Conservation (phyloP, 176 grass and related monocot genomes). For the Juncus effusus region DNA sequence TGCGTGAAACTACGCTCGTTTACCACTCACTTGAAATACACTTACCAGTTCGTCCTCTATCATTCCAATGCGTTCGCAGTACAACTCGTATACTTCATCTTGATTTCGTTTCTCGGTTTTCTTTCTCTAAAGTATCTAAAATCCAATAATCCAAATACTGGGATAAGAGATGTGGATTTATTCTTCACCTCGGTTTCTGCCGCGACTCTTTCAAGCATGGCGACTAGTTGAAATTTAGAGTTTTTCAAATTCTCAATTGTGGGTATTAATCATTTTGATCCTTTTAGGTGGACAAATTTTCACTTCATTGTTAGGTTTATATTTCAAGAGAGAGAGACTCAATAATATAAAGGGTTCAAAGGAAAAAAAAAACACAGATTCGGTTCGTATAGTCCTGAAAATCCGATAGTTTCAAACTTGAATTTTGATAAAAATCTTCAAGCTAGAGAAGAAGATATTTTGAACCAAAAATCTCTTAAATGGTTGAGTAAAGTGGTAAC, state of each 20-base stretch:
- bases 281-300: constrained; percentile 56
- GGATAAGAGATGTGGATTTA: constrained; percentile 30
- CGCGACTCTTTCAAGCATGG: constrained; percentile 71
- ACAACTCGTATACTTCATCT: constrained; percentile 37
- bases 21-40: not conserved
- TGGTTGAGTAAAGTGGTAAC: constrained; percentile 28
- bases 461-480: constrained; percentile 3
- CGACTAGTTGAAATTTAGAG: constrained; percentile 61
- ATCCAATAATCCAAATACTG: not conserved
- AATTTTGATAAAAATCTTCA: constrained; percentile 2
- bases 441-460: constrained; percentile 2
- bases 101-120: constrained; percentile 13
- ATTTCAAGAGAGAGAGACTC: constrained; percentile 32
- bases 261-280: constrained; percentile 47
- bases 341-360: constrained; percentile 2
- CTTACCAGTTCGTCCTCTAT: constrained; percentile 6
- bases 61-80: not conserved
- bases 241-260: constrained; percentile 57
- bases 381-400: not conserved
- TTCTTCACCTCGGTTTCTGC: constrained; percentile 70
- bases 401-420: not conserved
- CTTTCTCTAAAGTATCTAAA: constrained; percentile 22
- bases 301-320: constrained; percentile 34
- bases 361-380: not conserved
- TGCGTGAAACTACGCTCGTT: too few species aligned